phyloP scores from a whole-genome alignment of 2,329 filamentous ascomycete species.

The Fusarium buharicum region DNA sequence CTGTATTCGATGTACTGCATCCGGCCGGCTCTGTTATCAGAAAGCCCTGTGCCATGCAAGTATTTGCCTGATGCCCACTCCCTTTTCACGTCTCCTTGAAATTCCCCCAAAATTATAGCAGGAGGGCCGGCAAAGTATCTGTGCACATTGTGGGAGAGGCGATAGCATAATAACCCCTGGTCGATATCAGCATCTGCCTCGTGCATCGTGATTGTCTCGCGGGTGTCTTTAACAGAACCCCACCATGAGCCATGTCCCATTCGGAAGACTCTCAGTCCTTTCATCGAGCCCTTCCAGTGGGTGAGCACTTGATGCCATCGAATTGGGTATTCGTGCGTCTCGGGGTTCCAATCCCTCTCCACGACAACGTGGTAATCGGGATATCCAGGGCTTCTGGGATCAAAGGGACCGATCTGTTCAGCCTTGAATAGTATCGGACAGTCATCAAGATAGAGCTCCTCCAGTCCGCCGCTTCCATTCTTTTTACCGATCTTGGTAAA shows the following conservation, averaged over 20 bases:
- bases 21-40: fast-evolving
- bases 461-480: slow-evolving; percentile 40
- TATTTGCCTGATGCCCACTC: not conserved
- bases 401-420: not conserved
- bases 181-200: not conserved
- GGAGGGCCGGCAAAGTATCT: slow-evolving; percentile 2
- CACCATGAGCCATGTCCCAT: slow-evolving; percentile 5
- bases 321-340: not conserved
- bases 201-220: fast-evolving
- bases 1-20: slow-evolving; percentile 26
- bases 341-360: fast-evolving
- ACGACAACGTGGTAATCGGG: not conserved
- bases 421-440: slow-evolving; percentile 51
- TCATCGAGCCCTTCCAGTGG: slow-evolving; percentile 17
- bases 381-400: slow-evolving; percentile 12
- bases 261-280: slow-evolving; percentile 13
- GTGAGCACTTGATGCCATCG: slow-evolving; percentile 29
- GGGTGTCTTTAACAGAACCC: not conserved
- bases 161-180: not conserved
- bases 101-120: fast-evolving
- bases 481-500: slow-evolving; percentile 50
- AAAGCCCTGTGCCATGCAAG: not conserved
- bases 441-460: slow-evolving; percentile 56
- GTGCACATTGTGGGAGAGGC: not conserved
- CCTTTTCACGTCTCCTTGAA: fast-evolving